Evolutionary conservation across 495 filamentous ascomycete genomes (phyloP).

Genomic region (Hypoxylon rickii): DNA sequence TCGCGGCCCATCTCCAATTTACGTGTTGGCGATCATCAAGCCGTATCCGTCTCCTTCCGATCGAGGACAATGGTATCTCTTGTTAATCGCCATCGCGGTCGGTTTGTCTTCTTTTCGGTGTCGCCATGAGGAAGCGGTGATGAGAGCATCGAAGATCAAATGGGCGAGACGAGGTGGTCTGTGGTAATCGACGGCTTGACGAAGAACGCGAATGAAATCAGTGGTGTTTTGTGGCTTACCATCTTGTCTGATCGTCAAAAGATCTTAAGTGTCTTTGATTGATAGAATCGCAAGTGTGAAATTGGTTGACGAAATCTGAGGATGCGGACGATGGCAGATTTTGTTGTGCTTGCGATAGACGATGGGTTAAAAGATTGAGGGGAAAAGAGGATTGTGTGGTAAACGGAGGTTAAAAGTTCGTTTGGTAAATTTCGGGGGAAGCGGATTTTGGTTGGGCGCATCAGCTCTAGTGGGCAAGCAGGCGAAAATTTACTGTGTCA

Average conservation of each 20-base stretch:
- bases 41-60: too few species aligned
- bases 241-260: conserved; percentile 57
- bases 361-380: conserved; percentile 37
- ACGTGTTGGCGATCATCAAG: too few species aligned
- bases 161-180: conserved; percentile 9
- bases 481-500: conserved; percentile 33
- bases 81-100: neutral
- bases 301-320: conserved; percentile 50
- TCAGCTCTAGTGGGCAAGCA: conserved; percentile 27
- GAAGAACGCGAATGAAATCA: conserved; percentile 25
- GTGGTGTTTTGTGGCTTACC: conserved; percentile 51
- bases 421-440: conserved; percentile 37
- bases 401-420: conserved; percentile 35
- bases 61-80: neutral
- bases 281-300: conserved; percentile 50
- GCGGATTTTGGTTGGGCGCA: conserved; percentile 36
- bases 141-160: conserved; percentile 7
- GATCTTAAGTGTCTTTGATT: conserved; percentile 34
- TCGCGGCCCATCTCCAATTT: conserved; percentile 3
- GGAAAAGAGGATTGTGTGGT: conserved; percentile 39
- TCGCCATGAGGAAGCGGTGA: neutral
- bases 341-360: conserved; percentile 48
- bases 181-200: conserved; percentile 8
- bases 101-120: neutral
- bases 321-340: conserved; percentile 48